Percentiles rank a stretch among this genome's conserved stretches.
Conservation (phyloP, 129 eudicot species). For the Tanacetum coccineum region DNA sequence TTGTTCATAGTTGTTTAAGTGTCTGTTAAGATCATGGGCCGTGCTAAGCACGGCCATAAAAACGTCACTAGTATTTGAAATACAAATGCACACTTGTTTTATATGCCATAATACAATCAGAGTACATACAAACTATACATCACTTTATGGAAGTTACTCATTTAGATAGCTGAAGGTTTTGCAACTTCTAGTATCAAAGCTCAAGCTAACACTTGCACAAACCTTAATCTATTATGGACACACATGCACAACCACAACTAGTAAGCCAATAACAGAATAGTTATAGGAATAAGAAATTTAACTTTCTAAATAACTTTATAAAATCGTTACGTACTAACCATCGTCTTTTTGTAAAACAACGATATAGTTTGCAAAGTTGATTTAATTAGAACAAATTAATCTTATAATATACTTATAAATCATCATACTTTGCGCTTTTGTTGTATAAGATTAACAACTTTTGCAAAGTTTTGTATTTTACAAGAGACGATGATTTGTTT, state of each 20-base stretch:
- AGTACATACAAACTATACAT: not conserved
- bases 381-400: constrained; percentile 2
- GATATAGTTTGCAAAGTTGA: too few relatives aligned
- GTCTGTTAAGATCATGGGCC: too few relatives aligned
- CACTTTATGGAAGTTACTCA: not conserved
- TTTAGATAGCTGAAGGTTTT: not conserved
- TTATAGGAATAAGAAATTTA: not conserved
- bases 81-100: not conserved
- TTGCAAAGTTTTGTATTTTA: constrained; percentile 13
- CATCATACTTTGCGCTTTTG: constrained; percentile 24
- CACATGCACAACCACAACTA: constrained; percentile 13
- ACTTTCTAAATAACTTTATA: not conserved
- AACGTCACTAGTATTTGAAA: too few relatives aligned
- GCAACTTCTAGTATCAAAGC: not conserved
- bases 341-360: not conserved
- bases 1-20: too few relatives aligned
- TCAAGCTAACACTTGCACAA: not conserved
- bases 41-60: too few relatives aligned
- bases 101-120: not conserved
- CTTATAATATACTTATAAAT: constrained; percentile 4
- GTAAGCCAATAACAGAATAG: not conserved
- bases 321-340: not conserved
- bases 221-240: not conserved
- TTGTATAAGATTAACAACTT: constrained; percentile 6
- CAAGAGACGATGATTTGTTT: constrained; percentile 14